Evolutionary conservation across 805 yeast species (phyloP).

Genomic region (Starmerella lactis-condensi): DNA sequence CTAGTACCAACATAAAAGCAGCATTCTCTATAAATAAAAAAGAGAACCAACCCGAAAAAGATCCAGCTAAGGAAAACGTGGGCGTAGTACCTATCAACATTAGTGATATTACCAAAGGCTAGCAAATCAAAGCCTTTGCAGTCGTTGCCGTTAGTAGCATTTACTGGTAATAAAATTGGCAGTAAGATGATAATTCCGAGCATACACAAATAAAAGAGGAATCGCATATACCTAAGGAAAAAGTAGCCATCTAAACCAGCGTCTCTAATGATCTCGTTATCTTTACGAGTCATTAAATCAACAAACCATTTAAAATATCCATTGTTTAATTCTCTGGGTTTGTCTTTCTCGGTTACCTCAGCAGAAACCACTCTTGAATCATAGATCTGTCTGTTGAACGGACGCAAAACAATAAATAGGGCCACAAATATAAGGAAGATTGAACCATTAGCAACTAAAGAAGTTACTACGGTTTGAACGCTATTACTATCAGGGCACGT

Average conservation of each 20-base stretch:
- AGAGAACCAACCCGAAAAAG: slow-evolving; percentile 51
- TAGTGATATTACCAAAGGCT: slow-evolving; percentile 56
- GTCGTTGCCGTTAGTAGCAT: slow-evolving; percentile 40
- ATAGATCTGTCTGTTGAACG: slow-evolving; percentile 53
- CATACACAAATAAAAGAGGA: slow-evolving; percentile 36
- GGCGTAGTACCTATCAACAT: slow-evolving; percentile 54
- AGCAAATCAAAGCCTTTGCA: slow-evolving; percentile 54
- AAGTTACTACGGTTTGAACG: slow-evolving; percentile 40
- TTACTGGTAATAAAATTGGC: slow-evolving; percentile 66
- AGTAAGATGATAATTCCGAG: slow-evolving; percentile 37
- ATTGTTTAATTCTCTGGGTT: slow-evolving; percentile 54
- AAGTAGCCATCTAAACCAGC: slow-evolving; percentile 92
- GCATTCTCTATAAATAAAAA: slow-evolving; percentile 65
- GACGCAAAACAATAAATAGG: slow-evolving; percentile 47
- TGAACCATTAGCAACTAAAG: slow-evolving; percentile 49
- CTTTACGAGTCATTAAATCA: slow-evolving; percentile 46
- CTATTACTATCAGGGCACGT: slow-evolving; percentile 9
- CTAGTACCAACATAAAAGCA: slow-evolving; percentile 59
- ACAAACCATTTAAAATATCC: slow-evolving; percentile 56
- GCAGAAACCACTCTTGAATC: slow-evolving; percentile 60
- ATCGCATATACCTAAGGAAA: slow-evolving; percentile 56
- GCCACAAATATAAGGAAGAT: slow-evolving; percentile 44
- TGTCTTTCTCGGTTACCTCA: slow-evolving; percentile 27
- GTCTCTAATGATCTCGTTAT: slow-evolving; percentile 59
- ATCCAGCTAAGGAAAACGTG: slow-evolving; percentile 70